Conservation (phyloP, 192 early-diverging fungal genomes). For the Linnemannia exigua region DNA sequence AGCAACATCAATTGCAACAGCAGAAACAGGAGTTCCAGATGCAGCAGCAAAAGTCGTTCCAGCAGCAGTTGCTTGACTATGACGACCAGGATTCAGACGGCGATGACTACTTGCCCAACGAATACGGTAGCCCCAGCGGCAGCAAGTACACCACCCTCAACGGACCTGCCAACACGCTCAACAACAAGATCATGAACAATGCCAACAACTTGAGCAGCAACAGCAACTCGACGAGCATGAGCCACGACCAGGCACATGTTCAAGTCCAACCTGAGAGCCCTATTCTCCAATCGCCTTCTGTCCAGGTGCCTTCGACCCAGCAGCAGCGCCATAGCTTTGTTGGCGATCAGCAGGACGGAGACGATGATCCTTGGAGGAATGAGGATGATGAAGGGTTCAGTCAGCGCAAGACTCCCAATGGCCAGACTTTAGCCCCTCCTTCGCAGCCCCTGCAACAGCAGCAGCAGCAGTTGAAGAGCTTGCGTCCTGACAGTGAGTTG, state of each 20-base stretch:
- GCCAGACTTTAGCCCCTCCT: not conserved
- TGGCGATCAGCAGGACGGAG: constrained; percentile 21
- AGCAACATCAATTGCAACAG: constrained; percentile 21
- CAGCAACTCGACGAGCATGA: constrained; percentile 12
- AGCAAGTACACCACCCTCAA: not conserved
- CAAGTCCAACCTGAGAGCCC: constrained; percentile 9
- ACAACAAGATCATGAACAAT: not conserved
- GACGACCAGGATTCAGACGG: constrained; percentile 52
- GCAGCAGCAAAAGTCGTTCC: constrained; percentile 25
- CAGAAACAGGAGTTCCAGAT: constrained; percentile 15
- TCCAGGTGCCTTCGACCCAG: not conserved
- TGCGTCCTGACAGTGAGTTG: constrained; percentile 48
- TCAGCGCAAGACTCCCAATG: not conserved
- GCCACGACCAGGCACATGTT: constrained; percentile 3
- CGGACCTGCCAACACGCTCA: not conserved
- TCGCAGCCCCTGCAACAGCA: constrained; percentile 1
- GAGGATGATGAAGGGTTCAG: constrained; percentile 54
- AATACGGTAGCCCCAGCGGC: constrained; percentile 7
- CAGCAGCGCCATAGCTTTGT: constrained; percentile 46
- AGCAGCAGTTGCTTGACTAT: constrained; percentile 44
- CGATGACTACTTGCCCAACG: constrained; percentile 30
- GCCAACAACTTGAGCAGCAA: constrained; percentile 4
- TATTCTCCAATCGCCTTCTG: constrained; percentile 6
- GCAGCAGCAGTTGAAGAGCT: constrained; percentile 13
- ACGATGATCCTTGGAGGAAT: constrained; percentile 57